phyloP scores from a whole-genome alignment of 441 rosid species.

The Erysimum cheiri region DNA sequence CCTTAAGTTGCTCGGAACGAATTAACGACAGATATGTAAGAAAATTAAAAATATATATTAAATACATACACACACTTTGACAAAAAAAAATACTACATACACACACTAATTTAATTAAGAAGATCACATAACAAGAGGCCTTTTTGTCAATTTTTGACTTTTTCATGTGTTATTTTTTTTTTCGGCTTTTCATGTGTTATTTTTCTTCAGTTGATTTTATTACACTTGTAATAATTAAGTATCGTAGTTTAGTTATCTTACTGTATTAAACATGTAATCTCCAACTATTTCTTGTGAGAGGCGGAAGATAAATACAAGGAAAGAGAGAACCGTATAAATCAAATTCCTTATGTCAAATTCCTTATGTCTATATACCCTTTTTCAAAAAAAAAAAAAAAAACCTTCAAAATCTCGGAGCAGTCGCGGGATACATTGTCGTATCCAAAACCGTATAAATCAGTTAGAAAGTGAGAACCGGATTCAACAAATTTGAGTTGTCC shows the following conservation, averaged over 20 bases:
- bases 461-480: too few species aligned
- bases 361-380: too few species aligned
- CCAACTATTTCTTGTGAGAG: neutral
- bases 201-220: neutral
- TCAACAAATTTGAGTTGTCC: too few species aligned
- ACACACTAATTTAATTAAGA: constrained; percentile 23
- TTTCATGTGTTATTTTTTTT: constrained; percentile 10
- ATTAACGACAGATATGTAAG: constrained; percentile 17
- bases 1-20: constrained; percentile 24
- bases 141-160: constrained; percentile 38
- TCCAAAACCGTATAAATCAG: too few species aligned
- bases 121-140: constrained; percentile 26
- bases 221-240: neutral
- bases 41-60: neutral
- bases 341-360: neutral
- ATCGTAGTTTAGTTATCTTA: constrained; percentile 13
- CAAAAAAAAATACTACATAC: too few species aligned
- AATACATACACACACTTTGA: too few species aligned
- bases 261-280: neutral
- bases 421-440: too few species aligned
- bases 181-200: too few species aligned
- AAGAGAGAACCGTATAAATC: too few species aligned
- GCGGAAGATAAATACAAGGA: too few species aligned
- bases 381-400: too few species aligned
- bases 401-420: too few species aligned